Conservation (phyloP, 148 eudicot genomes). For the Hydrangea macrophylla region DNA sequence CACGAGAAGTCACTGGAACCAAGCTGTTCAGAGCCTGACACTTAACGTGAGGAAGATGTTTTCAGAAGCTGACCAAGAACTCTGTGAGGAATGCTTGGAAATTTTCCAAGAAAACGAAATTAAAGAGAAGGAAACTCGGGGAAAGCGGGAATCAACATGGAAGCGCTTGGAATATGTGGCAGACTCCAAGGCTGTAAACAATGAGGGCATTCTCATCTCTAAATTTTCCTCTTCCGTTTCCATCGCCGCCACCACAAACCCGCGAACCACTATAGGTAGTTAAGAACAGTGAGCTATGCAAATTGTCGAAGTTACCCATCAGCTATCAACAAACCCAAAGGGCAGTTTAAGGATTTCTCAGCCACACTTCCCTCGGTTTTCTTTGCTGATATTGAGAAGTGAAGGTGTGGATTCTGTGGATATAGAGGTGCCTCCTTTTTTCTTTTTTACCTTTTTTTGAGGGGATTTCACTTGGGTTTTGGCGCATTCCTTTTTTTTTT, state of each 20-base stretch:
- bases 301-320: not conserved
- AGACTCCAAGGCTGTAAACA: conserved; percentile 35
- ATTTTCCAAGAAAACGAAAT: conserved; percentile 44
- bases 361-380: not conserved
- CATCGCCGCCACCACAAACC: conserved; percentile 15
- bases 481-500: conserved; percentile 3
- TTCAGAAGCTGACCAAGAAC: conserved; percentile 39
- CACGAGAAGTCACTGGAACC: conserved; percentile 51
- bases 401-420: conserved; percentile 22
- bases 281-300: conserved; percentile 9
- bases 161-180: conserved; percentile 48
- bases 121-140: conserved; percentile 28
- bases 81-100: conserved; percentile 41
- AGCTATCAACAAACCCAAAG: not conserved
- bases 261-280: conserved; percentile 3
- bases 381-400: not conserved
- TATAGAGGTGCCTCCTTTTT: conserved; percentile 13
- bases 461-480: not conserved
- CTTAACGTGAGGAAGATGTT: conserved; percentile 42
- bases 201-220: conserved; percentile 36
- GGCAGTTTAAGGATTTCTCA: conserved; percentile 1
- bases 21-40: conserved; percentile 53
- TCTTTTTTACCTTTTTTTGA: not conserved
- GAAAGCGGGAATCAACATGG: conserved; percentile 45
- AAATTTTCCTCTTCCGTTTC: conserved; percentile 23